phyloP scores from a whole-genome alignment of 2,329 filamentous ascomycete genomes.

The Diaporthe batatas region DNA sequence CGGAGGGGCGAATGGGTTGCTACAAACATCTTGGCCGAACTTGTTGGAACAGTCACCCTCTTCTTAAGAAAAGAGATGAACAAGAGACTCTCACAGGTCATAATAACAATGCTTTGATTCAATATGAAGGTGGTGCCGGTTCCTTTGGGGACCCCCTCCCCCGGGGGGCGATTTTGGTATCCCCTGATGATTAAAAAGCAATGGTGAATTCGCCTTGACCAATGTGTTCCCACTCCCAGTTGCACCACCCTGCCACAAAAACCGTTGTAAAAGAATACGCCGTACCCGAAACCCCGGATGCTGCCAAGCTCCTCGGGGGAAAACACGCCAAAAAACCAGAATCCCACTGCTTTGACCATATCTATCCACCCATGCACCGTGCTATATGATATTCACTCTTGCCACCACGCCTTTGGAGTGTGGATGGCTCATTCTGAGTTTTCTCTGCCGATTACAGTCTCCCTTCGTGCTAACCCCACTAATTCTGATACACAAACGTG shows the following conservation, averaged over 20 bases:
- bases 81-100: background rate
- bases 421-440: background rate
- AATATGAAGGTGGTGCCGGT: background rate
- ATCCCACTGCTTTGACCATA: background rate
- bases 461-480: background rate
- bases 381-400: background rate
- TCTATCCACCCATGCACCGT: conserved; percentile 20
- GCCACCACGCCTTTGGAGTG: background rate
- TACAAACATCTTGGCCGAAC: background rate
- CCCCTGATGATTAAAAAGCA: background rate
- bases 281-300: background rate
- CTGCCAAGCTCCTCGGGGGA: background rate
- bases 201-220: conserved; percentile 14
- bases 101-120: background rate
- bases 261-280: background rate
- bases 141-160: too few species aligned
- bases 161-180: background rate
- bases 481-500: background rate
- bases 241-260: conserved; percentile 3
- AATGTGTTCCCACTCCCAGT: conserved; percentile 12
- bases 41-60: background rate
- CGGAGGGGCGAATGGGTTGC: background rate
- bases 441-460: background rate
- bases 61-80: background rate
- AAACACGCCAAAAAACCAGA: conserved; percentile 7